Evolutionary conservation across 331 rosid species (phyloP), one percentile per base, ranked within the genome.

Genomic region (Malus hybrid): DNA sequence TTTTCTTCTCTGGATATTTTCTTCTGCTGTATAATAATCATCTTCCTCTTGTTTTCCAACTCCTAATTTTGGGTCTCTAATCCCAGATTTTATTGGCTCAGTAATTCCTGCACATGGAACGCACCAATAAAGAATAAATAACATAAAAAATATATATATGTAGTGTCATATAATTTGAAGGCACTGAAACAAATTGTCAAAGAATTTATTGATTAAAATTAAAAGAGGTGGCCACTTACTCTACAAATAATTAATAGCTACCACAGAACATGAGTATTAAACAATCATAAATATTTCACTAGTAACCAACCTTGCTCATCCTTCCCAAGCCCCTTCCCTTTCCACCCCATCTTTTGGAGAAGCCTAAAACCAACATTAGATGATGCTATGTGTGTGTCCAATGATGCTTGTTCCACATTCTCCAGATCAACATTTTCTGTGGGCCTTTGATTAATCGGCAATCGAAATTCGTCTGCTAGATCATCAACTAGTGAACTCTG

Each of bases 331-430:
- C 99, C 99, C 77, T 90, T 94, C 73, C 99, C 99, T 80, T 94
- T 94, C 99, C 99, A 94, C 33, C 99, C 99, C 97, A 94, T 94
- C 80, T 94, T 94, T 78, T 94, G 97, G 68, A 94, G 99, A 84
- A 94, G 99, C 91, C 88, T 88, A 86, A 87, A 94, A 26, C 99
- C 99, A 75, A 92, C 44, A 80, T 94, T 94, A 61, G 97, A 90
- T 10, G 99, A 92, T n/a, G 88, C 71, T 81, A 94, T 79, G 22
- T 92, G 96, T 22, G 88, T 89, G 76, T 94, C 99, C 30, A 90
- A 78, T 13, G 99, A 94, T 64, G 99, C 99, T 83, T 92, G 97
- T 81, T 94, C 99, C 78, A 92, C 97, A 63, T 94, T 81, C 20
- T 94, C 99, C 72, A 94, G 79, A 84, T 94, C 92, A 77, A 94